Evolutionary conservation across 352 stramenopile genomes (phyloP).

Genomic region (Aphanomyces stellatus): DNA sequence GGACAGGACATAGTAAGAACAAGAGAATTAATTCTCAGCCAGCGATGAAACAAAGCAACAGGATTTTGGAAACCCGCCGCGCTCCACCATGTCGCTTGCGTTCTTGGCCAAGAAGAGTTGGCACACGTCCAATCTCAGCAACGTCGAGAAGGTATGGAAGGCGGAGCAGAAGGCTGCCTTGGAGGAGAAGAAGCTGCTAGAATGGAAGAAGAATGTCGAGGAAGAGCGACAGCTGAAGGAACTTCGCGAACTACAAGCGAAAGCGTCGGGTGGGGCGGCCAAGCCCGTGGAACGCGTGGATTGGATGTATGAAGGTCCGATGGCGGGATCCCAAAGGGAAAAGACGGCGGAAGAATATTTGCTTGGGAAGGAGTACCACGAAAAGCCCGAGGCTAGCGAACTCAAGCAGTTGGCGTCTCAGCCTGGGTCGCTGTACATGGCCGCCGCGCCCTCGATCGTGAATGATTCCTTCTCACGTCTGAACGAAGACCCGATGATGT

Average conservation of each 20-base stretch:
- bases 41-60: no score
- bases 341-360: constrained; percentile 87
- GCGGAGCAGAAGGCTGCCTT: constrained; percentile 91
- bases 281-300: constrained; percentile 80
- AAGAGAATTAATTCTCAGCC: neutral
- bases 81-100: constrained; percentile 64
- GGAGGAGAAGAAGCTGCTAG: constrained; percentile 89
- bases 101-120: constrained; percentile 97
- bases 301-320: constrained; percentile 97
- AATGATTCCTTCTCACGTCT: constrained; percentile 91
- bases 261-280: constrained; percentile 64
- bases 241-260: constrained; percentile 85
- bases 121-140: constrained; percentile 94
- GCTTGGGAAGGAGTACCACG: constrained; percentile 86
- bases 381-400: constrained; percentile 33
- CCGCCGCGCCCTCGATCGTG: constrained; percentile 38
- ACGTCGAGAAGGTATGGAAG: constrained; percentile 97
- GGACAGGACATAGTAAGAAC: neutral
- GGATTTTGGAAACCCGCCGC: neutral
- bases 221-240: constrained; percentile 95
- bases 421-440: constrained; percentile 58
- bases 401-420: constrained; percentile 42
- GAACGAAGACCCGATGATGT: constrained; percentile 95
- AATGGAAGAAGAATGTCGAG: constrained; percentile 95
- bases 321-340: constrained; percentile 37